Base-by-base conservation (phyloP, 2,329 filamentous ascomycete species). In the Magnaporthiopsis rhizophila region DNA sequence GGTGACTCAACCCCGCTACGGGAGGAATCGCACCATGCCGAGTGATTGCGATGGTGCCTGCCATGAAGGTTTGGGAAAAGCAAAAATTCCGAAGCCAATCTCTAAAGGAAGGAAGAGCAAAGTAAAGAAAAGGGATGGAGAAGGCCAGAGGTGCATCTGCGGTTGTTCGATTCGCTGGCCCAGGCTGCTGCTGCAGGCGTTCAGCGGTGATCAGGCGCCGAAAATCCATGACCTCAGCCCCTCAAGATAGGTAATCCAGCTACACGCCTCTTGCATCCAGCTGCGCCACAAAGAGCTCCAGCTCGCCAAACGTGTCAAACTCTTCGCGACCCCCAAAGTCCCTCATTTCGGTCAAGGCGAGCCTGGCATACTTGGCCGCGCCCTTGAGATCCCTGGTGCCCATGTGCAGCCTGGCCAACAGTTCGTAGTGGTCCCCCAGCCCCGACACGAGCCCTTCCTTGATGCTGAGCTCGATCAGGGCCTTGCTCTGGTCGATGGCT, bases 351-450 rank as follows among this genome's bases (percentile, higher is more conserved):
- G 61, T 65, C 30, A 69, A 21, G n/a, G 68, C 71, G 63, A 64
- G 62, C 21, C 62, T 28, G 2, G 68, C 67, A 65, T 69, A 70
- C 50, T 65, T 65, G 30, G 50, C 67, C 1, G 68, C 71, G 9
- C 63, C 67, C 58, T 67, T 65, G 34, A 65, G 63, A 36, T 72
- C 67, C 21, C 67, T 66, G 18, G 63, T 59, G 0, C 67, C 71
- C 26, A 66, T 59, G 58, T 68, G 68, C 63, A 73, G 62, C 62
- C 69, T 63, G n/a, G 70, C 69, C 66, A 73, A 64, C 36, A 72
- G 67, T 61, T 71, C 69, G 57, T 69, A 73, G 65, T 72, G 70
- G 34, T 69, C 69, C 2, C 69, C 71, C 63, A 71, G 58, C 56
- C 71, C 69, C 50, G 71, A 68, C n/a, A 68, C 66, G 34, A 73